Conservation (phyloP, 1,139 yeast species). For the Scheffersomyces quercinus region DNA sequence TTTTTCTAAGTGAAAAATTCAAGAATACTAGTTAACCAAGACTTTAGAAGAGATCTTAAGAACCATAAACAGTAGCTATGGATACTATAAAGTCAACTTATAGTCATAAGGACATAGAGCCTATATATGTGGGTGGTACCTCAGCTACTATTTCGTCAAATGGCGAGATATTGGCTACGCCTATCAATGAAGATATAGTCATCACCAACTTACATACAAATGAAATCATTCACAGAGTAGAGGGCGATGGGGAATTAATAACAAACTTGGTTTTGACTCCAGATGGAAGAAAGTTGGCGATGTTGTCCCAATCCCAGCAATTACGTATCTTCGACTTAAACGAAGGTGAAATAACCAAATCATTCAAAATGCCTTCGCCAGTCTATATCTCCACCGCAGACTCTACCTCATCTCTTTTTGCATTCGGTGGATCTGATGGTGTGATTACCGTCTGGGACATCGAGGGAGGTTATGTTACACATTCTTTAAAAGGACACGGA, state of each 20-base stretch:
- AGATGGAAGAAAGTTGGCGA: constrained; percentile 68
- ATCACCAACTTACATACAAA: constrained; percentile 65
- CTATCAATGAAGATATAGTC: constrained; percentile 71
- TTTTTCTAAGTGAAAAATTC: constrained; percentile 1
- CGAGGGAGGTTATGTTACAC: constrained; percentile 85
- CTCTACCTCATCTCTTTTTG: constrained; percentile 78
- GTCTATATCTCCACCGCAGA: constrained; percentile 79
- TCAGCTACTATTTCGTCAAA: constrained; percentile 68
- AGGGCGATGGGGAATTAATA: constrained; percentile 84
- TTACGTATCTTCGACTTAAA: constrained; percentile 61
- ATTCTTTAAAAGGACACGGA: constrained; percentile 91
- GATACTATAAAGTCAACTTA: constrained; percentile 35
- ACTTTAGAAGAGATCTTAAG: constrained; percentile 1
- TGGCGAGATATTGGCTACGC: constrained; percentile 75
- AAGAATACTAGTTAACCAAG: not conserved
- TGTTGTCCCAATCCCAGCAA: constrained; percentile 83
- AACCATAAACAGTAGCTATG: constrained; percentile 15
- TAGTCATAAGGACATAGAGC: constrained; percentile 43
- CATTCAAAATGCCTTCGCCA: constrained; percentile 69
- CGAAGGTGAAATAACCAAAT: constrained; percentile 49
- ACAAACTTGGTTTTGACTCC: constrained; percentile 78
- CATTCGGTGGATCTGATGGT: constrained; percentile 96
- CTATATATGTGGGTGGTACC: constrained; percentile 86
- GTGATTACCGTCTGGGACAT: constrained; percentile 90
- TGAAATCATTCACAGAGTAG: constrained; percentile 58